Base-by-base conservation (phyloP, 768 basidiomycete species). In the Auricularia auricula-judae region DNA sequence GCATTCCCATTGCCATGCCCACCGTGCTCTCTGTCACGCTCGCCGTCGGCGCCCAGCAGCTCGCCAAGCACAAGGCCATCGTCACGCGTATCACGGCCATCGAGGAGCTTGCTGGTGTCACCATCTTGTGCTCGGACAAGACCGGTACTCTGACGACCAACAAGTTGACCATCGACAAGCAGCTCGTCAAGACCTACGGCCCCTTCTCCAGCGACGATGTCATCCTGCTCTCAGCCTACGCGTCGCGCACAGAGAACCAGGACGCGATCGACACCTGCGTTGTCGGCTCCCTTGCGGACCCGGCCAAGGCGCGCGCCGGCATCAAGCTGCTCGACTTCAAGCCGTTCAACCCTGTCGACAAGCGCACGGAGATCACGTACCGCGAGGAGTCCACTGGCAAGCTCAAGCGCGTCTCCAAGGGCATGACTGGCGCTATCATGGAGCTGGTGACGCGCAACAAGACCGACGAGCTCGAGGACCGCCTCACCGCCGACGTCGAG, bases 31-130 rank as follows among this genome's bases (percentile, higher is more conserved):
- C 94, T 64, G 96, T 98, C 79, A 98, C 96, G 23, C 92, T 98
- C 73, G 96, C 96, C 63, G 95, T 98, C 74, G 96, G 96, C 78
- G 96, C 96, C 47, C 94, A 97, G 78, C 96, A 98, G 74, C 87
- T 98, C 69, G 95, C 96, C 71, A 95, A 95, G 82, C 92, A 98
- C 85, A 97, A 98, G 84, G 96, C 96, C 68, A 98, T 97, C 69
- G 96, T 98, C 76, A 98, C 96, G 63, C 95, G 95, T 82, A 98
- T 98, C 80, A 98, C 96, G 23, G 96, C 96, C 68, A 98, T 98
- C 65, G 96, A 98, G 76, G 95, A 98, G 76, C 82, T 98, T 70
- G 96, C 96, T 47, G 96, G 95, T 76, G 95, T 98, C 71, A 98
- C 96, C 70, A 98, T 98, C 72, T 82, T 98, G 64, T 98, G 95